Base-by-base conservation (phyloP, 2,329 filamentous ascomycete genomes). In the Aspergillus ochraceoroseus region DNA sequence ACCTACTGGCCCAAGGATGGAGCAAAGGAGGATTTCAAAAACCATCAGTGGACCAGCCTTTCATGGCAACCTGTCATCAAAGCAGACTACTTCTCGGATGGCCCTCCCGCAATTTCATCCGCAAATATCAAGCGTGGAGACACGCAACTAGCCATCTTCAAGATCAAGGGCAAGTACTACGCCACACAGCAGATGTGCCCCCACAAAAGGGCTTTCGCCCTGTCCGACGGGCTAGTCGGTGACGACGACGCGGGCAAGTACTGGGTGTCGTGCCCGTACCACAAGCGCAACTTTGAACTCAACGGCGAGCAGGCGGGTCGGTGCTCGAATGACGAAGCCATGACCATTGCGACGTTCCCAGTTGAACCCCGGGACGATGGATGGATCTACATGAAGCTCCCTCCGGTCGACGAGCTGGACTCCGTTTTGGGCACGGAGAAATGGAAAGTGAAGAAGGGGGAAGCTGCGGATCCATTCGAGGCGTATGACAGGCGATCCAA, bases 181-280 rank as follows among this genome's bases (percentile, higher is more conserved):
- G 85, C 85, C 43, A 85, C 84, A 9, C 88, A 95, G 68, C 87
- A 95, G 61, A 95, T 95, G 88, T 95, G 88, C 62, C 88, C 88
- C 7, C 87, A 94, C 69, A 92, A 90, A 67, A 82, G 87, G 7
- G 82, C 87, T 1, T 95, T 95, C 57, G 83, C 89, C n/a, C 77
- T 95, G 17, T 84, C 83, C 0, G 89, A 95, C 59, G 87, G 87
- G 1, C 70, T 95, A 6, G 76, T 95, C 32, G 88, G 89, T 27
- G 82, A 68, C 32, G 62, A 67, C 32, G 55, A 68, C 44, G 63
- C 71, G 30, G 73, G 77, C 47, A 81, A 80, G 44, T 80, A 88
- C n/a, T 94, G 84, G 82, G 78, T 95, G 12, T 87, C 82, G 1
- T 95, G 87, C 58, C 88, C 88, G 0, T 80, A 83, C 64, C 88